Base-by-base conservation (phyloP, 2,329 filamentous ascomycete genomes). In the Dothiorella sarmentorum region DNA sequence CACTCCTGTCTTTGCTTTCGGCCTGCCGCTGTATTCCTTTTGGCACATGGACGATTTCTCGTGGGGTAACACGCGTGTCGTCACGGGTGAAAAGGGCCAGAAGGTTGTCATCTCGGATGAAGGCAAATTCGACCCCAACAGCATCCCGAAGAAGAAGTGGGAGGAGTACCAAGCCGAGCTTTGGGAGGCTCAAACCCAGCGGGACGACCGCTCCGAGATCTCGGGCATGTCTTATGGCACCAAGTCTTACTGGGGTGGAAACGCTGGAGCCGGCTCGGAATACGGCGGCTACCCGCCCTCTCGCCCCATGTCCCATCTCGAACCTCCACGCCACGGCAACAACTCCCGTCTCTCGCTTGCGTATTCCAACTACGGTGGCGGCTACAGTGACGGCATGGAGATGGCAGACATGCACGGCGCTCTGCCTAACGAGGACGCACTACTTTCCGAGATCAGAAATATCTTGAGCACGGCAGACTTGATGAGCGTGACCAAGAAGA, bases 11-110 rank as follows among this genome's bases (percentile, higher is more conserved):
- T 97, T 93, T 79, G 94, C 88, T 3, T 90, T 99, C 67, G 71
- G 95, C 63, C 83, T 99, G 11, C 94, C 94, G 0, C 78, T 99
- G 26, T 97, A 97, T 74, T 83, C 93, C 51, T 99, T 99, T 83
- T 99, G 94, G 94, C 85, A 97, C 78, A 97, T 97, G 94, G 94
- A 99, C 74, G 94, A 99, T 77, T 99, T 99, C 84, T 90, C 89
- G 68, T 99, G 94, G 94, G 94, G 94, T 76, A 99, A 97, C 76
- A 99, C 94, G 38, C 93, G 94, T 85, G 85, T 99, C 60, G 91
- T 99, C 63, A 94, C 90, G 7, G 94, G 94, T 71, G 94, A 99
- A 72, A 87, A 88, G 73, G 94, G 94, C 63, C 88, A 91, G 72
- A 93, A 97, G 80, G 80, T 97, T 62, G 85, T 99, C 66, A 88